Conservation (phyloP, 306 rosid genomes). For the Ziziphus jujuba region DNA sequence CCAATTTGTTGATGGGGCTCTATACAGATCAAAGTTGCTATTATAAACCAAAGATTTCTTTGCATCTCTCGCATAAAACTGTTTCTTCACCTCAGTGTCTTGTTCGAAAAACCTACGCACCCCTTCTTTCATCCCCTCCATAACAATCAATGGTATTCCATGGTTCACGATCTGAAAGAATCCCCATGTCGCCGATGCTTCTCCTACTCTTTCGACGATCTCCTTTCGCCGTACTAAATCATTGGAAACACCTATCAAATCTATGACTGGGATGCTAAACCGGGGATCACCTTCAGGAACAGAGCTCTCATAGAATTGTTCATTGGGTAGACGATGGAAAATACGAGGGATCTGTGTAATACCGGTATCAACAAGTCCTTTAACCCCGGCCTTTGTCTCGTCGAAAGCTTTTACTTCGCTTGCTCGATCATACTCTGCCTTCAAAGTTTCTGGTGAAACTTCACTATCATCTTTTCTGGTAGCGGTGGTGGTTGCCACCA, state of each 20-base stretch:
- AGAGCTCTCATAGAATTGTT: neutral
- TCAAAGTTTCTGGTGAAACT: too few relatives aligned
- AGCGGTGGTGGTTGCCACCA: conserved; percentile 16
- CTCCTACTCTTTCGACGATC: neutral
- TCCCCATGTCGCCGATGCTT: conserved; percentile 17
- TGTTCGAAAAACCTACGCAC: conserved; percentile 14
- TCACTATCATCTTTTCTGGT: neutral
- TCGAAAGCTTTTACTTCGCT: conserved; percentile 36
- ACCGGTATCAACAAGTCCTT: conserved; percentile 41
- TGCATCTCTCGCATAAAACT: too few relatives aligned
- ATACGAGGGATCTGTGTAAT: conserved; percentile 28
- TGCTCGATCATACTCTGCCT: conserved; percentile 26
- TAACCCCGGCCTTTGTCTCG: conserved; percentile 40
- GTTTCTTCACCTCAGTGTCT: too few relatives aligned
- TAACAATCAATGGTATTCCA: conserved; percentile 8
- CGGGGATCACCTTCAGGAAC: neutral
- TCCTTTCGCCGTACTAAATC: neutral
- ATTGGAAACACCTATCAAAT: conserved; percentile 19
- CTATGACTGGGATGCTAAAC: conserved; percentile 30
- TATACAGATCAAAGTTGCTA: too few relatives aligned
- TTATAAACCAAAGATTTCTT: too few relatives aligned
- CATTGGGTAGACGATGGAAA: conserved; percentile 11
- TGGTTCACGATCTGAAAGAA: conserved; percentile 27
- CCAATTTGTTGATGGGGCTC: too few relatives aligned
- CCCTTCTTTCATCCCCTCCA: conserved; percentile 15